Conservation (phyloP, 2,329 filamentous ascomycete genomes). For the Lasiodiplodia hormozganensis region DNA sequence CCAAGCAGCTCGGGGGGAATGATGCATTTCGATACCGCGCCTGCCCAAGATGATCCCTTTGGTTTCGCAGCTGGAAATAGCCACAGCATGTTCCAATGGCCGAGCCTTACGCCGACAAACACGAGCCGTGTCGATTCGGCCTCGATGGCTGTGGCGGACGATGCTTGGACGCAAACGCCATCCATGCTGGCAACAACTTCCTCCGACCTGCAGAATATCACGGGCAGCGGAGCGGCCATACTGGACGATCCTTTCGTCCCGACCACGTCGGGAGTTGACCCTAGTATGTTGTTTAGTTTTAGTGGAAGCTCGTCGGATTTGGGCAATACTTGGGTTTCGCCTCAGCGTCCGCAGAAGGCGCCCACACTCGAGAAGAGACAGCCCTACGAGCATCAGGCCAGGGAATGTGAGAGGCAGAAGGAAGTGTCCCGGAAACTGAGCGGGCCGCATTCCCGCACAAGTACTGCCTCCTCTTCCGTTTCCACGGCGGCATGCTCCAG, state of each 20-base stretch:
- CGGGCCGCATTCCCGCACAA: slow-evolving; percentile 47
- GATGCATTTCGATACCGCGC: neutral
- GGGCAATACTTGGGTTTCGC: slow-evolving; percentile 4
- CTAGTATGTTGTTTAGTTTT: slow-evolving; percentile 55
- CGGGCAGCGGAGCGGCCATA: neutral
- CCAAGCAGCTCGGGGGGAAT: slow-evolving; percentile 30
- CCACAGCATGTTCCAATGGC: slow-evolving; percentile 5
- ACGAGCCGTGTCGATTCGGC: slow-evolving; percentile 17
- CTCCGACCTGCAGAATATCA: slow-evolving; percentile 17
- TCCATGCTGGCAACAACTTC: slow-evolving; percentile 25
- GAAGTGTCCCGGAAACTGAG: slow-evolving; percentile 40
- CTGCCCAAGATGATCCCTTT: slow-evolving; percentile 29
- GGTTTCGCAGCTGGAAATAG: neutral
- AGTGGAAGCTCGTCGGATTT: slow-evolving; percentile 27
- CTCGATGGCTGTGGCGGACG: slow-evolving; percentile 15
- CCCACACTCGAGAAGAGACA: slow-evolving; percentile 37
- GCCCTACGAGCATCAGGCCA: slow-evolving; percentile 48
- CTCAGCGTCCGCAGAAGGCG: slow-evolving; percentile 35
- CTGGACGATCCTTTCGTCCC: slow-evolving; percentile 38
- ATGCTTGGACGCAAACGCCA: slow-evolving; percentile 22
- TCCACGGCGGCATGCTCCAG: slow-evolving; percentile 39
- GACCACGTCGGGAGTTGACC: slow-evolving; percentile 53
- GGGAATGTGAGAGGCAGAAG: slow-evolving; percentile 45
- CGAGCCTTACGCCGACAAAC: neutral
- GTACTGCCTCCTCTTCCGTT: slow-evolving; percentile 48